Conservation (phyloP, 169 alveolate genomes). For the Eimeria praecox region DNA sequence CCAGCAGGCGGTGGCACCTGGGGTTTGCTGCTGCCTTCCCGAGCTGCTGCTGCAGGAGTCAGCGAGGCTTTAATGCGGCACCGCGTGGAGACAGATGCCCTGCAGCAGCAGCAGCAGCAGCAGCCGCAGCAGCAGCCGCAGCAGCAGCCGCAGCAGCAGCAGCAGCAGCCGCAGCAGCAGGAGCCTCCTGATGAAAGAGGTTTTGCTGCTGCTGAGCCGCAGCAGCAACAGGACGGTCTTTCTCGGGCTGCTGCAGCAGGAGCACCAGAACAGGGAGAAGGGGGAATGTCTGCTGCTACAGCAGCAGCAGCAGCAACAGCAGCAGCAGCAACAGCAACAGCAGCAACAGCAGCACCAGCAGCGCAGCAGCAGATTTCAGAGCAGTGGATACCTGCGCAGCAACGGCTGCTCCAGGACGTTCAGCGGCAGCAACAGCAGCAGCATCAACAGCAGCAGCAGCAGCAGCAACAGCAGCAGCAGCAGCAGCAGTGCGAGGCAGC, state of each 20-base stretch:
- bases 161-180: background rate
- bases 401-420: background rate
- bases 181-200: background rate
- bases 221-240: background rate
- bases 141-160: background rate
- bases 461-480: constrained; percentile 5
- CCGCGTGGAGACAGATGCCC: background rate
- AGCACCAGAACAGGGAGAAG: background rate
- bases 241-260: constrained; percentile 6
- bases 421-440: background rate
- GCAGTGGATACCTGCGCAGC: background rate
- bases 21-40: background rate
- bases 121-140: background rate
- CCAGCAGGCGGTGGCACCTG: no score
- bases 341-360: background rate
- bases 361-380: background rate
- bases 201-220: background rate
- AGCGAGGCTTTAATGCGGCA: no score
- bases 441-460: background rate
- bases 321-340: background rate
- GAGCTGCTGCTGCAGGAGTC: background rate
- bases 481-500: background rate
- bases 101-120: constrained; percentile 13
- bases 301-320: background rate
- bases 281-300: background rate